Evolutionary conservation across 352 stramenopile species (phyloP), one percentile per base, ranked within the genome.

Genomic region (Thraustochytrium sp.): DNA sequence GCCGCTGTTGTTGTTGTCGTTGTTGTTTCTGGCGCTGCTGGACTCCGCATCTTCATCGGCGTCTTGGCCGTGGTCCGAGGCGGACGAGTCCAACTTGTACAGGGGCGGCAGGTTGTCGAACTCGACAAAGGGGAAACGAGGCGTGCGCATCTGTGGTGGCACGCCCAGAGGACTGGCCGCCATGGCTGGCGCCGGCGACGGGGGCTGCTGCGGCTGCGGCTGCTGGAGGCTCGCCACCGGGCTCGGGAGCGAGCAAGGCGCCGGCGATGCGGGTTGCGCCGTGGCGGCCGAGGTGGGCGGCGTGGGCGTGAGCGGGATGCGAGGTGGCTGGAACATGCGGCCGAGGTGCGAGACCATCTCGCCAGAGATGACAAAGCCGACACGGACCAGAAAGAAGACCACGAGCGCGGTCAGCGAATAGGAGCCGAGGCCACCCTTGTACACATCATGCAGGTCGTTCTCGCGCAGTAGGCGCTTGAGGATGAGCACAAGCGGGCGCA

Each of bases 351-450:
- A 21, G 36, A 38, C 44, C 44, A 46, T 80, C 9, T 51, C 40
- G 8, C 42, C 51, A 34, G 31, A 48, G 18, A 77, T 46, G 46
- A 80, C 34, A 80, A 80, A 80, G 42, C 68, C 68, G 1, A 46
- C 31, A 37, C 68, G 68, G 3, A 80, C 11, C 1, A 84, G 61
- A 4, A 83, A 76, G 8, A 84, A 84, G 34, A 54, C 55, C 1
- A 78, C 61, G 5, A 84, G 59, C 21, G 61, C n/a, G 23, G 75
- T 62, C 18, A 84, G 42, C n/a, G 75, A 56, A 29, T 84, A 84
- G 31, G 75, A 84, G 44, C 75, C 75, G 1, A 84, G 55, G 18
- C 75, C 75, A n/a, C 75, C 75, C 37, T 73, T 84, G 75, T 84
- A 84, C 31, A 75, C 61, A 29, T 84, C 75, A 2, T 84, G 53